phyloP scores from a whole-genome alignment of 306 rosid species.

The Oxytropis ochrocephala region DNA sequence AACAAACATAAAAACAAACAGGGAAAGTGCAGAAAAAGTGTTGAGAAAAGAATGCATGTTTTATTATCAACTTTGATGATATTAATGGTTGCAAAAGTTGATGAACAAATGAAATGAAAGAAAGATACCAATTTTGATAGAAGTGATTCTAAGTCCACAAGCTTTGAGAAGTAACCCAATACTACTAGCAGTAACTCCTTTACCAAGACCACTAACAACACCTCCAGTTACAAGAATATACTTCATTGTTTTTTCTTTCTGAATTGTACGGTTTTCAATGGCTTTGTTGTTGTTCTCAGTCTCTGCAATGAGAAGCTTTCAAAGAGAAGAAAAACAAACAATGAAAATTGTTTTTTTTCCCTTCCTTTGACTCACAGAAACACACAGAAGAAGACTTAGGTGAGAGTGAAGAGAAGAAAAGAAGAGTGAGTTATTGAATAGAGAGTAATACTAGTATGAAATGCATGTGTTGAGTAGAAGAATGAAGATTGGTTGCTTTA shows the following conservation, averaged over 20 bases:
- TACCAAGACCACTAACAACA: conserved; percentile 93
- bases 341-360: neutral
- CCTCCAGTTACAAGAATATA: conserved; percentile 90
- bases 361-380: neutral
- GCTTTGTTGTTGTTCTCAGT: neutral
- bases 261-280: neutral
- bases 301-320: neutral
- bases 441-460: no score
- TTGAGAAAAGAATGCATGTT: conserved; percentile 9
- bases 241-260: conserved; percentile 47
- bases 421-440: no score
- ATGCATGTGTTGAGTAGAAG: no score
- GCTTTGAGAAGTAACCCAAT: conserved; percentile 86
- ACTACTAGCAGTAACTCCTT: conserved; percentile 95
- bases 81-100: neutral
- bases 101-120: neutral
- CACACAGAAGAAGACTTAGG: neutral
- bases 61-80: neutral
- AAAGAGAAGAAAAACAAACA: neutral
- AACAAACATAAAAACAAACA: neutral
- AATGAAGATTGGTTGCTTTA: no score
- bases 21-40: neutral
- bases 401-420: neutral
- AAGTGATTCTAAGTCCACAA: conserved; percentile 87
- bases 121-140: conserved; percentile 77